A percentile compares a stretch with the other conserved stretches of the same genome.
Conservation (phyloP, 2,329 filamentous ascomycete species). For the Arachnopeziza araneosa region DNA sequence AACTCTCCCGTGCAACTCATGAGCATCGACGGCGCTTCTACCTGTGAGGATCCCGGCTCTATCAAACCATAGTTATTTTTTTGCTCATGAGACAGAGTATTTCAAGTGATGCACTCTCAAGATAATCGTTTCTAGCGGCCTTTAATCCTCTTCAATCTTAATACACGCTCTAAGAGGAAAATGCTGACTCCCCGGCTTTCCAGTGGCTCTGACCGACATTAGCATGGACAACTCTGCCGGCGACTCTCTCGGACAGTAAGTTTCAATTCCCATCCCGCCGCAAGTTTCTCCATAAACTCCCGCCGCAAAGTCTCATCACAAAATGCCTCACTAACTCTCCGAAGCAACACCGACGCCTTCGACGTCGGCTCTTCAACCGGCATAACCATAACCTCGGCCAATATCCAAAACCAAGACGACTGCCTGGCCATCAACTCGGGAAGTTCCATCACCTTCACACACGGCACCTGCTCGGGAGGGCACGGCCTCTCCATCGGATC, state of each 20-base stretch:
- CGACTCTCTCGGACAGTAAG: conserved; percentile 35
- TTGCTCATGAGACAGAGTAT: too few relatives aligned
- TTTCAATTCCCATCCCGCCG: neutral
- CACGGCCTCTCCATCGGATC: conserved; percentile 41
- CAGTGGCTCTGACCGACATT: conserved; percentile 44
- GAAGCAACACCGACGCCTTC: conserved; percentile 49
- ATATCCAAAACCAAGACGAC: conserved; percentile 54
- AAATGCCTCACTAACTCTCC: neutral
- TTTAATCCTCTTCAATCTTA: too few relatives aligned
- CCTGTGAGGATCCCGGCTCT: too few relatives aligned
- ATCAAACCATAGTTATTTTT: too few relatives aligned
- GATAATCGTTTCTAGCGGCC: too few relatives aligned
- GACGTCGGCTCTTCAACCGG: conserved; percentile 42
- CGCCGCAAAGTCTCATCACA: too few relatives aligned
- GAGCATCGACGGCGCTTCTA: conserved; percentile 38
- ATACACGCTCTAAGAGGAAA: too few relatives aligned
- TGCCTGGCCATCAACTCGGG: conserved; percentile 55
- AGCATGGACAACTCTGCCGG: conserved; percentile 54
- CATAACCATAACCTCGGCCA: conserved; percentile 45
- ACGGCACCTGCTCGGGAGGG: conserved; percentile 26
- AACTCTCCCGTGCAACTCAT: conserved; percentile 52
- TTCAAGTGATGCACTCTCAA: too few relatives aligned
- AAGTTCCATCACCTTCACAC: conserved; percentile 31
- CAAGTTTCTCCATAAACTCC: too few relatives aligned
- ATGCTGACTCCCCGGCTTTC: too few relatives aligned